Percentiles rank a stretch among this genome's conserved stretches.
Conservation (phyloP, 768 basidiomycete species). For the Tylopilus plumbeoviolaceoides region DNA sequence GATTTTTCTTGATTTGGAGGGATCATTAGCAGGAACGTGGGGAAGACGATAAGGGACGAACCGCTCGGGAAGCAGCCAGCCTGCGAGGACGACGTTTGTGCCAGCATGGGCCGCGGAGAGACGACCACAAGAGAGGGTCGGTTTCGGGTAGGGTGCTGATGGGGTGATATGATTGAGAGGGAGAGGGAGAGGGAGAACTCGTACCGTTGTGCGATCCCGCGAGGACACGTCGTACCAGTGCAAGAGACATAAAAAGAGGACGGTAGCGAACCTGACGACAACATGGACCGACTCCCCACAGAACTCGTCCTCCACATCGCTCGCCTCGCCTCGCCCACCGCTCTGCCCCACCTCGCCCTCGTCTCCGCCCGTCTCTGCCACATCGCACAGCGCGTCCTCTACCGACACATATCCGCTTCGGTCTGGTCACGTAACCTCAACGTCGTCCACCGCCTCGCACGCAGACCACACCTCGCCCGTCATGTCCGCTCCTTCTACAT, state of each 20-base stretch:
- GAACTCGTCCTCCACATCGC: constrained; percentile 61
- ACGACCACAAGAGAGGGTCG: constrained; percentile 63
- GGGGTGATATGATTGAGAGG: not conserved
- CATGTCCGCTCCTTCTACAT: constrained; percentile 62
- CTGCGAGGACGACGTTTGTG: constrained; percentile 62
- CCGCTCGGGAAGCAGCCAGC: constrained; percentile 83
- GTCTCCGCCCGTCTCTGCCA: constrained; percentile 40
- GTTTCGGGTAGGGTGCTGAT: constrained; percentile 53
- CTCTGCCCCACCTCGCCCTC: constrained; percentile 49
- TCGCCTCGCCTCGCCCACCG: constrained; percentile 29
- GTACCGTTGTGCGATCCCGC: not conserved
- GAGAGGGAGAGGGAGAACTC: not conserved
- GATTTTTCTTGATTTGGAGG: constrained; percentile 52
- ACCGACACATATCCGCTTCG: constrained; percentile 51
- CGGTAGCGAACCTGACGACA: no score
- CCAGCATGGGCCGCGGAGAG: constrained; percentile 53
- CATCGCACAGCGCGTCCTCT: constrained; percentile 60
- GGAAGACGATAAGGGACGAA: constrained; percentile 32
- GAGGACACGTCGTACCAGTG: not conserved
- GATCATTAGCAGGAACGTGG: constrained; percentile 33
- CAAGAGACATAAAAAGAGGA: no score
- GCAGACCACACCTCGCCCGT: constrained; percentile 51
- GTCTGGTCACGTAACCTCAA: constrained; percentile 41
- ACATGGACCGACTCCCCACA: constrained; percentile 40
- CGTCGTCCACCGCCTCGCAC: constrained; percentile 54